Evolutionary conservation across 441 rosid species (phyloP), one percentile per base, ranked within the genome.

Genomic region (Aleurites moluccanus): DNA sequence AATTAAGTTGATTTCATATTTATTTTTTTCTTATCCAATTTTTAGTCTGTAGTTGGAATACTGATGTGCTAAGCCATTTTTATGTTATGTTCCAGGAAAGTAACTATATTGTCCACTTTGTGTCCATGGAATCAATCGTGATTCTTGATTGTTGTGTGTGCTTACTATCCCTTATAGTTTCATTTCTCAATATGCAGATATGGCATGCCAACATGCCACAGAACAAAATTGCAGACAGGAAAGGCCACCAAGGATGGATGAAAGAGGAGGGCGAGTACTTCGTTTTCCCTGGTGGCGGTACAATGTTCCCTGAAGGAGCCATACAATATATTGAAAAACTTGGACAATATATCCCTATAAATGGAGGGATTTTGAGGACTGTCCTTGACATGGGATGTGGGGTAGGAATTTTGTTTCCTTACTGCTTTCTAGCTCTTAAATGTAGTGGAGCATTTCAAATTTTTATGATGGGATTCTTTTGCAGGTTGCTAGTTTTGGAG

Each of bases 161-260:
- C 40, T 25, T 47, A 16, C 25, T 66, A 40, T 23, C 1, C 10
- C 38, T 74, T 3, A 11, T 53, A 10, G 40, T 57, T n/a, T 62
- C 16, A 33, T 73, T 30, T 16, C 56, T 55, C 40, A 57, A 74
- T 73, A 61, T 84, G 78, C 78, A 95, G 99, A 93, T 95, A 55
- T 95, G 98, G 98, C 97, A 89, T 77, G 85, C 95, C 49, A 95
- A 95, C 79, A 90, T 91, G 97, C 98, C 99, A 2, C 88, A 93
- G 76, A 88, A 93, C 73, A 93, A 95, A 75, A 89, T 95, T 79
- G 99, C 99, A 2, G 92, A 89, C 76, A 85, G 98, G 89, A 95
- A 95, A 80, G 98, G 99, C 15, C 98, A 93, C 70, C 99, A 93
- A 76, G 98, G 98, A 76, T 95, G 99, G 99, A 93, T 93, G 98